Base-by-base conservation (phyloP, 257 asterid species). In the Ophiorrhiza pumila region DNA sequence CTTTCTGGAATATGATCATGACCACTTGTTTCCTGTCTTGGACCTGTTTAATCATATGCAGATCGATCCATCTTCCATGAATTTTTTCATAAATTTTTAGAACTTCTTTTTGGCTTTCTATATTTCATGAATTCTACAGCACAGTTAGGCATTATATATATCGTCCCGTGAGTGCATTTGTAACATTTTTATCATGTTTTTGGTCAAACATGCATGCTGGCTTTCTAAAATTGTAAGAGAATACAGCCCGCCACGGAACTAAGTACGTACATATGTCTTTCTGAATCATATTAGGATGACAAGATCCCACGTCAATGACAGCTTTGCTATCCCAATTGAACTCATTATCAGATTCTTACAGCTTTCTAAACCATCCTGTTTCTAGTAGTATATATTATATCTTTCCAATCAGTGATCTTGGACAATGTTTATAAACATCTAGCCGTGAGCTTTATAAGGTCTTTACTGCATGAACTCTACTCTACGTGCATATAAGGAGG, bases 281-380 rank as follows among this genome's bases (percentile, higher is more conserved):
- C n/a, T n/a, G n/a, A 13, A 1, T 39, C 35, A 49, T 4, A 12
- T 20, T 47, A 71, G 41, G 79, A 69, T 80, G 87, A 82, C 84
- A 47, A 72, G 88, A 80, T 79, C 71, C 75, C 90, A 80, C 87
- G 88, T 88, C 88, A 83, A 79, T 78, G 86, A 81, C 91, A 88
- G 93, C 91, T 80, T 76, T 2, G 12, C 47, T 2, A 49, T 47
- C 77, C 7, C 76, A 62, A 43, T 50, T 61, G 62, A 9, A 29
- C 20, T 20, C 34, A 60, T 67, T 45, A 23, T 42, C 78, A 2
- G 47, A 35, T 75, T 23, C 34, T 65, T 72, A 60, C 74, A 58
- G 67, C 49, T 76, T 62, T 73, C 39, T n/a, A 31, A 80, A 61
- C 49, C 12, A 27, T 62, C 15, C 18, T 22, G 34, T 60, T n/a